Percentiles rank a stretch among this genome's conserved stretches.
These are phyloP conservation scores for Cucumis sativus DNA, from an alignment of 306 rosid species.

Conservation along the genomic window Cucumber_9930_V3 NC_026659.2:28718001-28718500, in stretches of 20 bases:
- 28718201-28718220: background rate
- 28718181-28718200: constrained; percentile 18
- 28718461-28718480: background rate
- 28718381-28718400: constrained; percentile 99
- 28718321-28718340: constrained; percentile 77
- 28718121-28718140: constrained; percentile 90
- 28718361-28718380: constrained; percentile 63
- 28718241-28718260: background rate
- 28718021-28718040: background rate
- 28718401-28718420: constrained; percentile 78
- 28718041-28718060: background rate
- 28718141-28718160: constrained; percentile 85
- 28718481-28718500: constrained; percentile 14
- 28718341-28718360: constrained; percentile 69
- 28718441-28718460: background rate
- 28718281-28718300: background rate
- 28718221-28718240: background rate
- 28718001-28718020: background rate
- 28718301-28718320: background rate
- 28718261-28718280: background rate
- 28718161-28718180: constrained; percentile 81
- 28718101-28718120: constrained; percentile 84
- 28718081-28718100: constrained; percentile 99
- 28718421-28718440: constrained; percentile 45
- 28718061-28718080: background rate